Conservation (phyloP, 768 basidiomycete species). For the Psilocybe cubensis region DNA sequence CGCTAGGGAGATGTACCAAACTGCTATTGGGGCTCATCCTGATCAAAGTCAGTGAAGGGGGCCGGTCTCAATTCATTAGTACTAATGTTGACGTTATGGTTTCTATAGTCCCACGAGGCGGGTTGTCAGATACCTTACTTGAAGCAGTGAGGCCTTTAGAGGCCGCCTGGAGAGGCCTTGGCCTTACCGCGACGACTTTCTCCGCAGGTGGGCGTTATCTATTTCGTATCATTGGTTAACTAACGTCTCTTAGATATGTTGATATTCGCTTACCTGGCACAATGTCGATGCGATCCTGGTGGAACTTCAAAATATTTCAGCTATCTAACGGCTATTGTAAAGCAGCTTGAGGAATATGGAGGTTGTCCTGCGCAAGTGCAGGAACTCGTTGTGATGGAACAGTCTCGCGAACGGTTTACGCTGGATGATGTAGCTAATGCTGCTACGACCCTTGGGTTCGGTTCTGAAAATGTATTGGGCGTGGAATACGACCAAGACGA, state of each 20-base stretch:
- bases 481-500: conserved; percentile 71
- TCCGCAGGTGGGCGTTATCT: conserved; percentile 53
- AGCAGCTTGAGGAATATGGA: conserved; percentile 50
- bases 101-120: conserved; percentile 56
- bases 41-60: conserved; percentile 59
- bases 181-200: conserved; percentile 69
- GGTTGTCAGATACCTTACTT: conserved; percentile 45
- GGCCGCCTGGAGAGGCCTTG: conserved; percentile 52
- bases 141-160: conserved; percentile 39
- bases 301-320: conserved; percentile 68
- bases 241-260: conserved; percentile 59
- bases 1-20: conserved; percentile 73
- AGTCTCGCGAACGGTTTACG: conserved; percentile 66
- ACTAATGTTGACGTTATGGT: conserved; percentile 5
- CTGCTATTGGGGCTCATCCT: conserved; percentile 74
- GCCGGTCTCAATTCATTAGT: neutral
- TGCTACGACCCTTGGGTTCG: conserved; percentile 64
- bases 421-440: conserved; percentile 55
- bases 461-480: conserved; percentile 54
- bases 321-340: conserved; percentile 54
- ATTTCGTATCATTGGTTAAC: conserved; percentile 2
- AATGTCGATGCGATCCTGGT: conserved; percentile 79
- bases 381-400: conserved; percentile 62
- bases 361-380: conserved; percentile 53
- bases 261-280: conserved; percentile 78